phyloP scores from a whole-genome alignment of 257 asterid genomes.

The Solanum paucissectum region DNA sequence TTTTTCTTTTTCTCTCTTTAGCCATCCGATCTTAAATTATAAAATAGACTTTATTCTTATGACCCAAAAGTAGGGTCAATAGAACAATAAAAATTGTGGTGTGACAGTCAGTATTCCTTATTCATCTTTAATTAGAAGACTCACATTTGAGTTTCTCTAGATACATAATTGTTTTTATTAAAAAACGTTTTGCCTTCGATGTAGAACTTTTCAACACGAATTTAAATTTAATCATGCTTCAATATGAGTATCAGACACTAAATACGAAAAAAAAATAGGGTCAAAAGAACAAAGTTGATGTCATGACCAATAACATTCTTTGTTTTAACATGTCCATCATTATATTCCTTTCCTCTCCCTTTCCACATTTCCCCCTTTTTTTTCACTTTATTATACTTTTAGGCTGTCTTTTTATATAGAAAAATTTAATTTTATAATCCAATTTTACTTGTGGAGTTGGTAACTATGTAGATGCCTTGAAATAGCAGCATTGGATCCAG shows the following conservation, averaged over 20 bases:
- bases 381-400: neutral
- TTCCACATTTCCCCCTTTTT: neutral
- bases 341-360: neutral
- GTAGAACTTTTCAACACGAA: too few species aligned
- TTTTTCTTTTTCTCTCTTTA: neutral
- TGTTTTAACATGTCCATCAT: neutral
- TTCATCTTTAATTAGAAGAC: too few species aligned
- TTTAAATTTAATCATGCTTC: too few species aligned
- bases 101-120: too few species aligned
- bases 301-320: neutral
- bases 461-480: neutral
- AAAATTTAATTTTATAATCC: neutral
- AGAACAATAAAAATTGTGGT: neutral
- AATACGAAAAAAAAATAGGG: neutral
- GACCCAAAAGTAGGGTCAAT: neutral
- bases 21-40: neutral
- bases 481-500: neutral
- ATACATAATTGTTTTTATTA: too few species aligned
- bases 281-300: neutral
- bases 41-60: neutral
- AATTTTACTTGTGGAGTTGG: neutral
- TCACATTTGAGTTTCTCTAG: too few species aligned
- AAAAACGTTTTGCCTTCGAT: accelerated
- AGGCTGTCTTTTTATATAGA: neutral
- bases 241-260: too few species aligned